Conservation (phyloP, 108 stramenopile genomes). For the Cyclotella baltica region DNA sequence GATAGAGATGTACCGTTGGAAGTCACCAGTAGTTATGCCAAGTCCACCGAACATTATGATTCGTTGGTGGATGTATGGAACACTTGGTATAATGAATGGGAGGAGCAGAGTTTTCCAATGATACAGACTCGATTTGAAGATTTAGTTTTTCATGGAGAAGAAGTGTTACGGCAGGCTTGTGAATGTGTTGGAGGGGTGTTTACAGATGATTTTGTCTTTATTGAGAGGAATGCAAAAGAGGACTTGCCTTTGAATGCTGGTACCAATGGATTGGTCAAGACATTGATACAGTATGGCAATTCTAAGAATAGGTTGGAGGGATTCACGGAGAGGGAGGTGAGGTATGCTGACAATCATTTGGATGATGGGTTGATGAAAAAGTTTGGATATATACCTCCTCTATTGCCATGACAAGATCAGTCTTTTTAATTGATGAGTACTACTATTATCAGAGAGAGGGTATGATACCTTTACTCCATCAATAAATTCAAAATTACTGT, state of each 20-base stretch:
- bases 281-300: constrained; percentile 82
- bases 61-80: constrained; percentile 83
- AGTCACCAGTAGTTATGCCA: constrained; percentile 42
- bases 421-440: too few relatives aligned
- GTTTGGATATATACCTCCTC: constrained; percentile 41
- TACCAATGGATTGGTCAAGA: constrained; percentile 72
- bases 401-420: not conserved
- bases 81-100: constrained; percentile 79
- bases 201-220: constrained; percentile 62
- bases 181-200: constrained; percentile 81
- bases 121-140: constrained; percentile 91
- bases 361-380: constrained; percentile 69
- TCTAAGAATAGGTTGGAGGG: constrained; percentile 61
- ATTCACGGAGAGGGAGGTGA: constrained; percentile 68
- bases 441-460: too few relatives aligned
- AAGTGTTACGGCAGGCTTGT: constrained; percentile 67
- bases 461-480: too few relatives aligned
- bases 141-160: constrained; percentile 81
- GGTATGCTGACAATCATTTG: constrained; percentile 58
- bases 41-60: constrained; percentile 27
- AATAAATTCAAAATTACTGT: too few relatives aligned
- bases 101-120: constrained; percentile 73
- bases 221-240: constrained; percentile 68
- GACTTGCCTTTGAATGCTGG: constrained; percentile 59
- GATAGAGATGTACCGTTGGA: constrained; percentile 19